Conservation (phyloP, 2,329 filamentous ascomycete genomes). For the Aspergillus fructus region DNA sequence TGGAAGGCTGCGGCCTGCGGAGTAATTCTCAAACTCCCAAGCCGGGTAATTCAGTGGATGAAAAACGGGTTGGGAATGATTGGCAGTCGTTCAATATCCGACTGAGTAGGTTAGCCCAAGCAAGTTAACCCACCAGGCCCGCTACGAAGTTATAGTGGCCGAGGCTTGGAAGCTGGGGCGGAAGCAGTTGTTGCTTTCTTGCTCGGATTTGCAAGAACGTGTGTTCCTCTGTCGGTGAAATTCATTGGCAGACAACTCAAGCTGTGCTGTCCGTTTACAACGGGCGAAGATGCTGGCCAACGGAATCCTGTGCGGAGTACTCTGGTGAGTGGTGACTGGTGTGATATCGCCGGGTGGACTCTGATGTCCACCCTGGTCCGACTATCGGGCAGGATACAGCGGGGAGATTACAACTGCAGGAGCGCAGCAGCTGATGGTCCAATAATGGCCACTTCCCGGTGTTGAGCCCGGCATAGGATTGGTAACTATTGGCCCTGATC, state of each 20-base stretch:
- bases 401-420: not conserved
- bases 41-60: not conserved
- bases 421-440: not conserved
- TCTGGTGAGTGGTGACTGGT: not conserved
- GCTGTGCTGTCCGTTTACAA: not conserved
- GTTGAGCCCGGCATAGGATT: not conserved
- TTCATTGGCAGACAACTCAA: not conserved
- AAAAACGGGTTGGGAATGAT: not conserved
- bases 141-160: not conserved
- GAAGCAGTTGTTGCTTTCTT: not conserved
- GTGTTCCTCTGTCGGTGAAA: not conserved
- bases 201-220: not conserved
- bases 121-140: not conserved
- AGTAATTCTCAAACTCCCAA: not conserved
- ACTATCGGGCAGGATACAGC: constrained; percentile 3
- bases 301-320: not conserved
- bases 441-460: not conserved
- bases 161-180: not conserved
- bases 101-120: not conserved
- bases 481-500: not conserved
- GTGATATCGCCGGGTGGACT: constrained; percentile 1
- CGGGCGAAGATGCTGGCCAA: not conserved
- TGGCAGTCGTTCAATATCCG: not conserved
- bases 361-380: not conserved
- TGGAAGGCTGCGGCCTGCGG: not conserved